Evolutionary conservation across 2,329 filamentous ascomycete species (phyloP), one percentile per base, ranked within the genome.

Genomic region (Pseudogymnoascus sp.): DNA sequence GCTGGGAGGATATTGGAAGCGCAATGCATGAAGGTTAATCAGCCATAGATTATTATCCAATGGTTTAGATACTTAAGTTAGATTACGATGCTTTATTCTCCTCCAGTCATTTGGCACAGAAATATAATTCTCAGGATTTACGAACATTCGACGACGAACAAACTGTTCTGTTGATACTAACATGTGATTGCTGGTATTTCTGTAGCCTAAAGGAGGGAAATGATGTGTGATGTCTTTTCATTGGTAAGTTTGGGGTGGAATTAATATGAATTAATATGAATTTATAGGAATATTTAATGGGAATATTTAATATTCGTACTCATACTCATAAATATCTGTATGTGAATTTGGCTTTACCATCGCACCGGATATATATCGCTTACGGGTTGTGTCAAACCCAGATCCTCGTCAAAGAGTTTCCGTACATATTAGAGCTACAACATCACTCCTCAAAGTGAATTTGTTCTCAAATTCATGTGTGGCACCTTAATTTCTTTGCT

Each of bases 11-110:
- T 57, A 57, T 57, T 57, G 28, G 51, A 57, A 57, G 51, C 51
- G 51, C 51, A 57, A 57, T 57, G 51, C 51, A 57, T 57, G 51
- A 34, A 57, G 51, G 51, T 57, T 57, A 57, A 57, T 57, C 51
- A 57, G 51, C 51, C 51, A 57, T 57, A 57, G 51, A 36, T 57
- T 57, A 57, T 57, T 57, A 57, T 57, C 51, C 25, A 34, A 34
- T 57, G 51, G 51, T 57, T 57, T 57, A 57, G 51, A 57, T 57
- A 57, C 51, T 57, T 57, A 57, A 57, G 51, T 57, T 57, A 57
- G 51, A 57, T 57, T 57, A 57, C 51, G 51, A 57, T 57, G 51
- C 51, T 57, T 54, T 36, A 57, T 57, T 57, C 51, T 57, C 51
- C 25, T 36, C 51, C 51, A 57, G 28, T 57, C 51, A 57, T 57